A percentile compares a stretch with the other conserved stretches of the same genome.
Evolutionary conservation across 2,329 filamentous ascomycete genomes (phyloP).

Genomic region (Pleoardoris graminearum): DNA sequence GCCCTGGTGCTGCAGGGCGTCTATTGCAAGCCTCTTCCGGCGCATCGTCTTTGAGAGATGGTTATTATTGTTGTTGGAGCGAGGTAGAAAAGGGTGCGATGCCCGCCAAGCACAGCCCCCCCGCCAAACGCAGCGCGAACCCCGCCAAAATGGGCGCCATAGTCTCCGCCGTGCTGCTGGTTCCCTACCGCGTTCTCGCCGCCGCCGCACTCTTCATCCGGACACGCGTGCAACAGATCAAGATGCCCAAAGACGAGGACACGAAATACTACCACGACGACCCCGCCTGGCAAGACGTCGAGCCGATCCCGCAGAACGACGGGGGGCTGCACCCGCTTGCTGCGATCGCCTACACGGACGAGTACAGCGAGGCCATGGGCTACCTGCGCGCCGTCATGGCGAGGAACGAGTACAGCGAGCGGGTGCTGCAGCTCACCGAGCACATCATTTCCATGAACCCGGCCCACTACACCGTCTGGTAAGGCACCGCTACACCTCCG

Average conservation of each 20-base stretch:
- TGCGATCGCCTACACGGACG: constrained; percentile 86
- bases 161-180: neutral
- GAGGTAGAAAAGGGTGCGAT: neutral
- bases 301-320: constrained; percentile 82
- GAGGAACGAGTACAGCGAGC: constrained; percentile 76
- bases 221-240: neutral
- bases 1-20: too few species aligned
- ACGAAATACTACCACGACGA: constrained; percentile 62
- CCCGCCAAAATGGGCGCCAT: constrained; percentile 4
- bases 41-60: neutral
- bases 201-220: constrained; percentile 1
- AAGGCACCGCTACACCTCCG: constrained; percentile 19
- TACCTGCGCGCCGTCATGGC: constrained; percentile 96
- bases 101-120: neutral
- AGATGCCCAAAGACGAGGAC: constrained; percentile 1
- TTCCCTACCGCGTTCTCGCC: constrained; percentile 5
- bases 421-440: constrained; percentile 80
- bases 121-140: neutral
- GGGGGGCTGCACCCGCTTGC: constrained; percentile 76
- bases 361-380: constrained; percentile 89
- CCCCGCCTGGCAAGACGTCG: constrained; percentile 80
- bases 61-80: neutral
- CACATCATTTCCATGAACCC: constrained; percentile 92
- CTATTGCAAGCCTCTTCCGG: neutral
- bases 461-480: constrained; percentile 98